Base-by-base conservation (phyloP, 2,329 filamentous ascomycete genomes). In the Scleromitrula shiraiana region DNA sequence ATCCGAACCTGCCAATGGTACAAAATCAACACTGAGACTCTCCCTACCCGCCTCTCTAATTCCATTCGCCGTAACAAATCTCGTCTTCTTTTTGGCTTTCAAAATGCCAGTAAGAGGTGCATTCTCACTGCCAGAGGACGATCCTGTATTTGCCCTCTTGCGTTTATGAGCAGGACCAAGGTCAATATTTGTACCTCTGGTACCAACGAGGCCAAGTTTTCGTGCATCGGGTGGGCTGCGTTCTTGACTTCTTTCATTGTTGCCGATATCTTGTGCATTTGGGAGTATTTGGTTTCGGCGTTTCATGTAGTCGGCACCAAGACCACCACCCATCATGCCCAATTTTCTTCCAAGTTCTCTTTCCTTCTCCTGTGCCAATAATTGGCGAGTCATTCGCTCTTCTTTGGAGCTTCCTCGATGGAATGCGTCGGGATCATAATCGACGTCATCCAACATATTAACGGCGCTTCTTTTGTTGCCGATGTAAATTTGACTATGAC, bases 61-160 rank as follows among this genome's bases (percentile, higher is more conserved):
- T 0, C 85, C 85, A 63, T 83, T 86, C 35, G 81, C 80, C 22
- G 85, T 88, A 33, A 89, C 76, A 61, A 90, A 89, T n/a, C 85
- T 73, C 43, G 85, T 89, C 72, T 87, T 88, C 67, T 88, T 83
- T 33, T 33, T 33, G 30, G 30, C 17, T 12, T 14, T 14, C 10
- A 7, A 15, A 15, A 15, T 15, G 30, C n/a, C 30, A 33, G 9
- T 17, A 15, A 15, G 14, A n/a, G 30, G 14, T 15, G 30, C n/a
- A 33, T 33, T 15, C 30, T 14, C 17, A 77, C 64, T 24, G 57
- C 48, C 5, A 54, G 38, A 3, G 54, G 46, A 37, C 20, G 55
- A 62, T 10, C 51, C 51, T 6, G 64, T 61, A 43, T 57, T 64
- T 9, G 61, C 62, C 50, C 80, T 71, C 64, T 83, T 83, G 41